These are phyloP conservation scores for Apiospora kogelbergensis DNA, from an alignment of 2,329 filamentous ascomycete species.

Conservation along the genomic window DNA sequence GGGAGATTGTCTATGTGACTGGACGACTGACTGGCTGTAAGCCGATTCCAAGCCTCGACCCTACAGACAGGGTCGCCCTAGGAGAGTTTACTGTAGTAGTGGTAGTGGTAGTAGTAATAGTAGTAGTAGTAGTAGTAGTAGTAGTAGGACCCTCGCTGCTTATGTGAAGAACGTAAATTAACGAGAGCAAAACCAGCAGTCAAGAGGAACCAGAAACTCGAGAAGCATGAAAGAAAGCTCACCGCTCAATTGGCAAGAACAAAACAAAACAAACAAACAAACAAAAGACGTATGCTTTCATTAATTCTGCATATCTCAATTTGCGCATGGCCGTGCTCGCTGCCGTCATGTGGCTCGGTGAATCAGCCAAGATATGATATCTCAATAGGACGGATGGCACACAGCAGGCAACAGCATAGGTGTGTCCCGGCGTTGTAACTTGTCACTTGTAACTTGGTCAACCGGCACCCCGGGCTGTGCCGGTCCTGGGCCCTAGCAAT, in stretches of 20 bases:
- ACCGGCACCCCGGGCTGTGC: background rate
- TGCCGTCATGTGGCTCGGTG: background rate
- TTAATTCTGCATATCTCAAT: background rate
- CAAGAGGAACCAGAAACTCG: no score
- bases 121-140: no score
- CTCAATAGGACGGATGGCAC: background rate
- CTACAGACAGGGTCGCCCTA: background rate
- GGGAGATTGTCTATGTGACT: background rate
- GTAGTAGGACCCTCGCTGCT: background rate
- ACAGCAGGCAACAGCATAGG: no score
- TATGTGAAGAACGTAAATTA: background rate
- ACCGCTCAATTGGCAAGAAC: background rate
- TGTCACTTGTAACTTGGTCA: background rate
- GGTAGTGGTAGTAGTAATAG: no score
- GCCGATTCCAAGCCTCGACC: background rate
- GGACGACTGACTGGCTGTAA: background rate
- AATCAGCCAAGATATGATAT: conserved; percentile 5
- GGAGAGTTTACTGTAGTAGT: no score
- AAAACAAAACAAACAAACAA: background rate
- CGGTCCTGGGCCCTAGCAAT: background rate
- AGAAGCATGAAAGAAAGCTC: background rate
- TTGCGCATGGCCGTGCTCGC: background rate
- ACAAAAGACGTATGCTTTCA: background rate
- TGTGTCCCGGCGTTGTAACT: background rate
- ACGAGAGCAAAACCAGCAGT: background rate